These are phyloP conservation scores for Rhizophagus sp. DNA, from an alignment of 192 early-diverging fungal genomes.

Conservation along the genomic window DNA sequence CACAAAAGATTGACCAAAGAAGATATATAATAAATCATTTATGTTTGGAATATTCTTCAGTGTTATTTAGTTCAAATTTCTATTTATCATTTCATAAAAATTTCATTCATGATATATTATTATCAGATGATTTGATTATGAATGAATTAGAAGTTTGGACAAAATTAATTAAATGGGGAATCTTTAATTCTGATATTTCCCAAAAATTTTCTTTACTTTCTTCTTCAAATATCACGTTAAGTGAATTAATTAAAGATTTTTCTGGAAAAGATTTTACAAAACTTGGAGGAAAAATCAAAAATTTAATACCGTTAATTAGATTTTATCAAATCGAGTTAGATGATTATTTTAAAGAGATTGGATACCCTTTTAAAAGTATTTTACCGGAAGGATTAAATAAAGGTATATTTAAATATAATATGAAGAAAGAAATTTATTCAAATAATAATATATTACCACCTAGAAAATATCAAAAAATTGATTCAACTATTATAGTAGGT, in stretches of 20 bases:
- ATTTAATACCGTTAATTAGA: too few species aligned
- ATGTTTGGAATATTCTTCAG: too few species aligned
- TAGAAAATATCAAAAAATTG: background rate
- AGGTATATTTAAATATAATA: background rate
- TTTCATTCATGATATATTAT: background rate
- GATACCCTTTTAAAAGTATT: too few species aligned
- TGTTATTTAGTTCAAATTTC: background rate
- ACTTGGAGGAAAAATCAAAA: background rate
- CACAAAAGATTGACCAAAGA: too few species aligned
- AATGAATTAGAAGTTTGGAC: conserved; percentile 15
- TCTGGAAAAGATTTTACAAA: too few species aligned
- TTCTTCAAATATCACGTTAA: background rate
- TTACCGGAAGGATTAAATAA: background rate
- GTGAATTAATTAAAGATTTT: too few species aligned
- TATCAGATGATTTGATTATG: background rate
- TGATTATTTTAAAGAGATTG: too few species aligned
- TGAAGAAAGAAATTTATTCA: background rate
- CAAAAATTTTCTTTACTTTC: background rate
- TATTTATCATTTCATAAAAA: background rate
- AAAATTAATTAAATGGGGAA: conserved; percentile 15
- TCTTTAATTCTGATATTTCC: background rate
- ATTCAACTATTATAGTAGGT: background rate
- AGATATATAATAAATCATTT: too few species aligned
- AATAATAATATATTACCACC: background rate
- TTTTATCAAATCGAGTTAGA: too few species aligned